Conservation (phyloP, 2,329 filamentous ascomycete genomes). For the Mollisiaceae sp. region DNA sequence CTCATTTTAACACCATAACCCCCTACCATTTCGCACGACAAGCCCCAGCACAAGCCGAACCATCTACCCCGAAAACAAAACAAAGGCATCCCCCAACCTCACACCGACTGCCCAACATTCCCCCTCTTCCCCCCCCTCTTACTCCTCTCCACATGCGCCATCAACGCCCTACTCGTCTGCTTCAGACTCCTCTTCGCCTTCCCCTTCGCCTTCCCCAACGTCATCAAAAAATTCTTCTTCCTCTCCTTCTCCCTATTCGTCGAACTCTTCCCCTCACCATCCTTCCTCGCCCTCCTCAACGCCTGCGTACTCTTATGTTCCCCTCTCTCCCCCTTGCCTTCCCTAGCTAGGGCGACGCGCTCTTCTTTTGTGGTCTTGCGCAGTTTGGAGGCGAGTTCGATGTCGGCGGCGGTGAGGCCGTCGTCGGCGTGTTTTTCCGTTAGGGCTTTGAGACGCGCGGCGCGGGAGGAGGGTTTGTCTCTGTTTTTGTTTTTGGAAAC, state of each 20-base stretch:
- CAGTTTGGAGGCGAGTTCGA: slow-evolving; percentile 82
- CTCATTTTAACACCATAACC: too few relatives aligned
- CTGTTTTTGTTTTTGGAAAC: too few relatives aligned
- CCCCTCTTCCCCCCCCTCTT: slow-evolving; percentile 84
- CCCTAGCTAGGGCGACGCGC: slow-evolving; percentile 79
- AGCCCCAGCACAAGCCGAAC: too few relatives aligned
- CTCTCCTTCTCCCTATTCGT: slow-evolving; percentile 97
- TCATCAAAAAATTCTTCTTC: slow-evolving; percentile 99
- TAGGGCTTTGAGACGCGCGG: slow-evolving; percentile 43
- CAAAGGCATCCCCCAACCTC: too few relatives aligned
- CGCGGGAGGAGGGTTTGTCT: slow-evolving; percentile 47
- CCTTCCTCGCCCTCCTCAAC: slow-evolving; percentile 85
- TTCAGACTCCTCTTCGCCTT: slow-evolving; percentile 95
- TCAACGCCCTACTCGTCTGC: slow-evolving; percentile 80
- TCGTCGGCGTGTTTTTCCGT: slow-evolving; percentile 78
- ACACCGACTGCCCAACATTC: slow-evolving; percentile 55
- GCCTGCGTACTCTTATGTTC: slow-evolving; percentile 89
- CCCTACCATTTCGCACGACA: too few relatives aligned
- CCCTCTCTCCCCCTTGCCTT: slow-evolving; percentile 76
- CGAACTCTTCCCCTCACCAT: slow-evolving; percentile 87
- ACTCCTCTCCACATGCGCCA: slow-evolving; percentile 79
- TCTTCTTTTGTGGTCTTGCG: slow-evolving; percentile 91
- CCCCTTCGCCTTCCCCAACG: slow-evolving; percentile 89
- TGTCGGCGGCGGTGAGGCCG: slow-evolving; percentile 86
- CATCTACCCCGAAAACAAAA: too few relatives aligned